These are phyloP conservation scores for Pleurozium schreberi DNA, from an alignment of 225 moss, liverwort and hornwort genomes.

Conservation along the genomic window DNA sequence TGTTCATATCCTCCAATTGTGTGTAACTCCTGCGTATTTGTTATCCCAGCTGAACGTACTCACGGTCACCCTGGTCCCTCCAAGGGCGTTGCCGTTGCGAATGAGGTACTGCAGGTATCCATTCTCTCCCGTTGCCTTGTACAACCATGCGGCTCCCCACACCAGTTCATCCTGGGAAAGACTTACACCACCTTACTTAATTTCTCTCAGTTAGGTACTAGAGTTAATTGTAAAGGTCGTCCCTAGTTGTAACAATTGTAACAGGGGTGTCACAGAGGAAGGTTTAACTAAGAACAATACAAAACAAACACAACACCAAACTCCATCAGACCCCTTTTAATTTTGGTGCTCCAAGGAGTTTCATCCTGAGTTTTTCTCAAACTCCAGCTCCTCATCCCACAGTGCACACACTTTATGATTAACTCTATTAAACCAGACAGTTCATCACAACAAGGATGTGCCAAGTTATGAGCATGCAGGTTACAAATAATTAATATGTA, in stretches of 20 bases:
- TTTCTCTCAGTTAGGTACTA: not conserved
- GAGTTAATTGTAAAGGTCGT: too few species aligned
- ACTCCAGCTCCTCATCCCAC: too few species aligned
- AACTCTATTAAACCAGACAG: not conserved
- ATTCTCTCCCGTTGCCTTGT: conserved; percentile 40
- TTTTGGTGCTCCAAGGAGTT: too few species aligned
- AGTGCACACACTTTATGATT: too few species aligned
- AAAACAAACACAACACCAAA: too few species aligned
- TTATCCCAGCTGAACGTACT: conserved; percentile 63
- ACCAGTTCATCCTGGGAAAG: conserved; percentile 55
- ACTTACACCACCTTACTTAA: not conserved
- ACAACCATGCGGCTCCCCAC: conserved; percentile 73
- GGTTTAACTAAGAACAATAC: too few species aligned
- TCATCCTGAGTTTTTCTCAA: too few species aligned
- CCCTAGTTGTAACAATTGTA: too few species aligned
- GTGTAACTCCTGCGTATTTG: conserved; percentile 41
- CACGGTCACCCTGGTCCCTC: conserved; percentile 29
- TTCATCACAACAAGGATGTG: not conserved
- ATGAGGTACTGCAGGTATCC: conserved; percentile 43
- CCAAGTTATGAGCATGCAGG: not conserved
- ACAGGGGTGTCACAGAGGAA: too few species aligned
- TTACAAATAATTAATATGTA: not conserved
- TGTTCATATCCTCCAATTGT: not conserved
- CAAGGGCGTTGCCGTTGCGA: conserved; percentile 24
- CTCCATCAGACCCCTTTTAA: too few species aligned